phyloP scores from a whole-genome alignment of 1,139 yeast genomes.

The Scheffersomyces illinoinensis region DNA sequence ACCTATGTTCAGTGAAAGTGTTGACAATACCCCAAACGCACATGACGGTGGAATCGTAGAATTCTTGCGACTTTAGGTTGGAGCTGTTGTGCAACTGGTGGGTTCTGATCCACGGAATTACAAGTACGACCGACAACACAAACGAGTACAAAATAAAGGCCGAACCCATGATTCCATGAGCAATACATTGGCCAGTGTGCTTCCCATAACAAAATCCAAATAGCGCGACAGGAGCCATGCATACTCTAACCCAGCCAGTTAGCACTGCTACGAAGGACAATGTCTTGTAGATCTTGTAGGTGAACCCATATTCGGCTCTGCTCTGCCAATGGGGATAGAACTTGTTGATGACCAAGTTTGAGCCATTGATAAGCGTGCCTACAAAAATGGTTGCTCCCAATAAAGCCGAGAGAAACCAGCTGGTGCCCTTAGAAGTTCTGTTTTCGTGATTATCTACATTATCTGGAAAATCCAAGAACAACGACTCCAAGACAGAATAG shows the following conservation, averaged over 20 bases:
- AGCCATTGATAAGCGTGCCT: slow-evolving; percentile 58
- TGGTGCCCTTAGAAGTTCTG: slow-evolving; percentile 63
- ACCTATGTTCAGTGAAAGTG: slow-evolving; percentile 92
- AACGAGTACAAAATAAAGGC: slow-evolving; percentile 82
- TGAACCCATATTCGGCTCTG: slow-evolving; percentile 9
- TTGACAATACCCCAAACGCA: slow-evolving; percentile 90
- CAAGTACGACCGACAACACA: slow-evolving; percentile 61
- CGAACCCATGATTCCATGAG: slow-evolving; percentile 96
- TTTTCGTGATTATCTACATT: slow-evolving; percentile 60
- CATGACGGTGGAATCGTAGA: slow-evolving; percentile 78
- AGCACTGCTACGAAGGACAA: slow-evolving; percentile 48
- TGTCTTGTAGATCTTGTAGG: slow-evolving; percentile 39
- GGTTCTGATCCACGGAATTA: slow-evolving; percentile 66
- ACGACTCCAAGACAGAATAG: slow-evolving; percentile 56
- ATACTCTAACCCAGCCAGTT: slow-evolving; percentile 69
- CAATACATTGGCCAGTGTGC: slow-evolving; percentile 90
- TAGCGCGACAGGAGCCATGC: slow-evolving; percentile 80
- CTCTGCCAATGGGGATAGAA: slow-evolving; percentile 27
- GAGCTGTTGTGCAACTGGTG: slow-evolving; percentile 24
- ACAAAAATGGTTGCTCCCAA: slow-evolving; percentile 49
- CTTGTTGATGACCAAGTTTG: slow-evolving; percentile 43
- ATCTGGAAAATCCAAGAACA: slow-evolving; percentile 63
- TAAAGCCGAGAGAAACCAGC: slow-evolving; percentile 55
- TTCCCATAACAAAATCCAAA: slow-evolving; percentile 74
- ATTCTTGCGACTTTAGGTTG: slow-evolving; percentile 69